Base-by-base conservation (phyloP, 2,329 filamentous ascomycete genomes). In the Lachnellula occidentalis region DNA sequence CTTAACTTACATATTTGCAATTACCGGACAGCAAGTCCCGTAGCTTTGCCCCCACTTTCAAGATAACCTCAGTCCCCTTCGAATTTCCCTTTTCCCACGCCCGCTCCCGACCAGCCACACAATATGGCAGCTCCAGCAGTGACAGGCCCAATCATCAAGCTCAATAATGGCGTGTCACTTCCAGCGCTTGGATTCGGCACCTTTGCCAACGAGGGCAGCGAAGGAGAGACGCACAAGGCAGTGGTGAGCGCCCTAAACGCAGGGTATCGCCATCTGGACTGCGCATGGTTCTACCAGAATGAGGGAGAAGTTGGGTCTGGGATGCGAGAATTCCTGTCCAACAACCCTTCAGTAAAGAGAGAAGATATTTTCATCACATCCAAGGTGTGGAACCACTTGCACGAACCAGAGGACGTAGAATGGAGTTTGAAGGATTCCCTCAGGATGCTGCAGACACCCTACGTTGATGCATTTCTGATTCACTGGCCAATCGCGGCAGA, bases 301-400 rank as follows among this genome's bases (percentile, higher is more conserved):
- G 90, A 95, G 72, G 80, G 85, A 42, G 88, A 92, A 70, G 90
- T 95, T 14, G 90, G 90, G 58, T 75, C 85, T 67, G 90, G 87
- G 12, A 79, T 95, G 54, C 81, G 82, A 67, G 85, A 88, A 54
- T 89, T 87, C 27, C 83, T 94, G 59, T 77, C 76, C 34, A 42
- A 46, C 31, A 66, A 67, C 55, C 74, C 82, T 5, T 87, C 87
- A 19, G 77, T 81, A 57, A 88, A 86, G 78, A 81, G 90, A 58
- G 81, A 87, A 69, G 88, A 95, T 55, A 73, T 95, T 58, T 95
- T 94, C 73, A 82, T 95, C 56, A 88, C 89, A 52, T 90, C 85
- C 66, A 95, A 95, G 78, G 80, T 92, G 37, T 95, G 90, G 89
- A 85, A 85, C 66, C 89, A 87, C 50, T 90, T 88, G 73, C 86